Evolutionary conservation across 208 protist species (phyloP).

Genomic region (Trypanosoma cruzi): DNA sequence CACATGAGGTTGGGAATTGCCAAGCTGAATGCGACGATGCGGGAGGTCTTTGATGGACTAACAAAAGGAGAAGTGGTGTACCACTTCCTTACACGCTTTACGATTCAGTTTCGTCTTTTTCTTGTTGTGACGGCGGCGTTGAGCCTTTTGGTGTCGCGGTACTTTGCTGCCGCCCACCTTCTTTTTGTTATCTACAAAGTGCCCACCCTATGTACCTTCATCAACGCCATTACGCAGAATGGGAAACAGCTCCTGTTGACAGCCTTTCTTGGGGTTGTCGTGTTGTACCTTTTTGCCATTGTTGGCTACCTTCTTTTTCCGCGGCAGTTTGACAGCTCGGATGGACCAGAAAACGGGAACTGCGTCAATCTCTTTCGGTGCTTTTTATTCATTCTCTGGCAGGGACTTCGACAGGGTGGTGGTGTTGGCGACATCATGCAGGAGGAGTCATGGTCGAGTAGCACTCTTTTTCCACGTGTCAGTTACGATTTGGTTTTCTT

Average conservation of each 20-base stretch:
- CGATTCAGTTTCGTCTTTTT: slow-evolving; percentile 53
- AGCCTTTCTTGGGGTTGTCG: slow-evolving; percentile 63
- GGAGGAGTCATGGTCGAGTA: slow-evolving; percentile 52
- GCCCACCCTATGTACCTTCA: slow-evolving; percentile 72
- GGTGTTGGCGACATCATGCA: slow-evolving; percentile 85
- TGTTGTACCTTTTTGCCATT: slow-evolving; percentile 86
- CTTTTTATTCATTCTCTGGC: slow-evolving; percentile 76
- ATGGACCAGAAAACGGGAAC: slow-evolving; percentile 40
- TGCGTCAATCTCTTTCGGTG: slow-evolving; percentile 70
- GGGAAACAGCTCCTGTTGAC: slow-evolving; percentile 75
- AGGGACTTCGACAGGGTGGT: slow-evolving; percentile 77
- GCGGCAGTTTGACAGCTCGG: slow-evolving; percentile 44
- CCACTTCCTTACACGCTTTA: slow-evolving; percentile 50
- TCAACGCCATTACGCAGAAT: slow-evolving; percentile 82
- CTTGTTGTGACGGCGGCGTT: slow-evolving; percentile 57
- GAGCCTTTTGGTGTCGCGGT: slow-evolving; percentile 59
- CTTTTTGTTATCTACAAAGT: slow-evolving; percentile 75
- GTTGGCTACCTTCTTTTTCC: slow-evolving; percentile 73
- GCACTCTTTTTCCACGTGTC: slow-evolving; percentile 49
- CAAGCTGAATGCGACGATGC: slow-evolving; percentile 51
- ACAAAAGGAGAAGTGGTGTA: slow-evolving; percentile 37
- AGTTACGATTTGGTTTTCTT: slow-evolving; percentile 93
- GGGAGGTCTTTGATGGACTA: slow-evolving; percentile 56
- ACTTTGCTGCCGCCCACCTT: slow-evolving; percentile 80
- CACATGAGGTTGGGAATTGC: slow-evolving; percentile 36